Evolutionary conservation across 1,284 basidiomycete species (phyloP).

Genomic region (Malassezia furfur): DNA sequence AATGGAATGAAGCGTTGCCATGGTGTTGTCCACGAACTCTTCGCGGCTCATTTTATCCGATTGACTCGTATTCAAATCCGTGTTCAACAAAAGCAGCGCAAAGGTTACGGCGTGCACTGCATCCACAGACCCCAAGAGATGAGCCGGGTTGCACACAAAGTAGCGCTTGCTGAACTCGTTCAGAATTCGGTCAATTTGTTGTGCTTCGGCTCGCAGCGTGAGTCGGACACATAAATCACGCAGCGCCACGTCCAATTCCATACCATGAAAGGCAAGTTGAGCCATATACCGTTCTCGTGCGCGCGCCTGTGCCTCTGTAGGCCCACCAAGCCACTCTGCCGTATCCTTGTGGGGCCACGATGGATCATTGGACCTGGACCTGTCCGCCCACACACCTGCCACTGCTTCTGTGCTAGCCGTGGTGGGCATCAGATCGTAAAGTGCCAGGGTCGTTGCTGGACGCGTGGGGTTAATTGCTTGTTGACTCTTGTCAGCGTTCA

Average conservation of each 20-base stretch:
- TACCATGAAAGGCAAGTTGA: slow-evolving; percentile 72
- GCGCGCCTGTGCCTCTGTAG: background rate
- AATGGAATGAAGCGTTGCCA: slow-evolving; percentile 54
- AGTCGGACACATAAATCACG: slow-evolving; percentile 80
- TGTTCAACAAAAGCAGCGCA: slow-evolving; percentile 87
- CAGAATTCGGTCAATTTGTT: slow-evolving; percentile 92
- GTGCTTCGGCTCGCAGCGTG: slow-evolving; percentile 87
- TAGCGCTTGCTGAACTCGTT: slow-evolving; percentile 80
- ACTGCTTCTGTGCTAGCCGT: no score
- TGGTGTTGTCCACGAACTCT: slow-evolving; percentile 86
- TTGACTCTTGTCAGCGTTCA: no score
- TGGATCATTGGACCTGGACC: background rate
- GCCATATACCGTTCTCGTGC: slow-evolving; percentile 73
- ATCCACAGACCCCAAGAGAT: slow-evolving; percentile 68
- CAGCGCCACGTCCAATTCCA: slow-evolving; percentile 81
- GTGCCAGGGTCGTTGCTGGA: no score
- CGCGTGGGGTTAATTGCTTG: no score
- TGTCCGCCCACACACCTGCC: background rate
- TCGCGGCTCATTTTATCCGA: slow-evolving; percentile 77
- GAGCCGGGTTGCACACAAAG: slow-evolving; percentile 76
- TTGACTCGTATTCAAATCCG: slow-evolving; percentile 88
- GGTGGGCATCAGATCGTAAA: no score
- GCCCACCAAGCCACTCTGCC: background rate
- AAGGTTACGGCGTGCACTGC: slow-evolving; percentile 87
- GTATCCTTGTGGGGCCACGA: background rate